A percentile compares a stretch with the other conserved stretches of the same genome.
phyloP scores from a whole-genome alignment of 2,329 filamentous ascomycete genomes.

The Colletotrichum viniferum region DNA sequence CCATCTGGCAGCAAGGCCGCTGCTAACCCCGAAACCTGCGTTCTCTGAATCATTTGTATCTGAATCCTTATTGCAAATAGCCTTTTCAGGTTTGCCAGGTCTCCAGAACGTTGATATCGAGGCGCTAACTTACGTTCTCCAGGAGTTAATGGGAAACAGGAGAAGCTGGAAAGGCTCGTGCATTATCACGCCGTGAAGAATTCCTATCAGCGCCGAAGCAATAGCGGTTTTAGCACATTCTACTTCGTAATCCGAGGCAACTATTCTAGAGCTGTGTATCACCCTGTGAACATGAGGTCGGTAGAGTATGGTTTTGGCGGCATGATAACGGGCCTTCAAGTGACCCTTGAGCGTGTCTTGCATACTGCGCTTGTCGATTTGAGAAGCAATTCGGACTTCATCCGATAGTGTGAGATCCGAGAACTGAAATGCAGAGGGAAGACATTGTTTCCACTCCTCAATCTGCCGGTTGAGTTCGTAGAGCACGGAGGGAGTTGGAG shows the following conservation, averaged over 20 bases:
- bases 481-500: not conserved
- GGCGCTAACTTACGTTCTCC: not conserved
- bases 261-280: not conserved
- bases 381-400: not conserved
- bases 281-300: not conserved
- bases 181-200: not conserved
- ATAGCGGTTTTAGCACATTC: not conserved
- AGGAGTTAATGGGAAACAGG: not conserved
- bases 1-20: not conserved
- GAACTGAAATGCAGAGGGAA: not conserved
- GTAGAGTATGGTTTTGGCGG: not conserved
- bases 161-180: not conserved
- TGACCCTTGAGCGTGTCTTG: not conserved
- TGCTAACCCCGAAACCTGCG: not conserved
- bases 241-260: not conserved
- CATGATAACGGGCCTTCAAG: not conserved
- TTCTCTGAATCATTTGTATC: not conserved
- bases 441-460: not conserved
- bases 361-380: not conserved
- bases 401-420: not conserved
- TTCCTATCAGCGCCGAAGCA: not conserved
- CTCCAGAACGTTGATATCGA: accelerated
- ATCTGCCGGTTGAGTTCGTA: not conserved
- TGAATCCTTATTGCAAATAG: not conserved
- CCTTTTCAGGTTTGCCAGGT: not conserved